phyloP scores from a whole-genome alignment of 176 grass and related monocot genomes.

The Eragrostis curvula region DNA sequence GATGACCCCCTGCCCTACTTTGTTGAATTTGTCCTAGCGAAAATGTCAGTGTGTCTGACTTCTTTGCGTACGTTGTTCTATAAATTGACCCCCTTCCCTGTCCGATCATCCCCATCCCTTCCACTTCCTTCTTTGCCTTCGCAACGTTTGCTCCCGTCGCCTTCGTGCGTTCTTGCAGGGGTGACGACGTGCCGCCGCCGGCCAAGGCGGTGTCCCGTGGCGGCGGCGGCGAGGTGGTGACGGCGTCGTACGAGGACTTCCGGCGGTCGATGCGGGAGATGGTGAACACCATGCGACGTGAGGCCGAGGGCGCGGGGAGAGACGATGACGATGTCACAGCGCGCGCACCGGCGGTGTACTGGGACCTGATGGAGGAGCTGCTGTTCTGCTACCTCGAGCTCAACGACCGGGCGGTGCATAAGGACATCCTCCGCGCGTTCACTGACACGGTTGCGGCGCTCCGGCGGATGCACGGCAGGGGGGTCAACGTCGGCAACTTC shows the following conservation, averaged over 20 bases:
- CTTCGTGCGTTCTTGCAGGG: too few relatives aligned
- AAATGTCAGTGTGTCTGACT: too few relatives aligned
- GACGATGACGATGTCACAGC: not conserved
- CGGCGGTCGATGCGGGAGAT: constrained; percentile 59
- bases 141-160: too few relatives aligned
- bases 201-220: not conserved
- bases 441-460: constrained; percentile 48
- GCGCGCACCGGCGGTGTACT: constrained; percentile 36
- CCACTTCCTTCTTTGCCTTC: too few relatives aligned
- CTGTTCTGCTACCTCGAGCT: constrained; percentile 58
- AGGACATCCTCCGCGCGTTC: constrained; percentile 60
- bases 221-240: constrained; percentile 44
- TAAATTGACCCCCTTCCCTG: too few relatives aligned
- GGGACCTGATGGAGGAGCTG: constrained; percentile 66
- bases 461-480: constrained; percentile 2
- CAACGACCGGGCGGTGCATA: constrained; percentile 55
- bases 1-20: too few relatives aligned
- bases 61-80: too few relatives aligned
- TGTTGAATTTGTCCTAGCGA: too few relatives aligned
- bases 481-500: not conserved
- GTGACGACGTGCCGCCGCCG: not conserved
- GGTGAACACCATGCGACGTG: constrained; percentile 18
- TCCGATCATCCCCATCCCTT: too few relatives aligned
- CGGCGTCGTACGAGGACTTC: constrained; percentile 51
- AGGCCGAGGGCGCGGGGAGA: not conserved